These are phyloP conservation scores for Aleurites moluccanus DNA, from an alignment of 441 rosid species.

Conservation along the genomic window DNA sequence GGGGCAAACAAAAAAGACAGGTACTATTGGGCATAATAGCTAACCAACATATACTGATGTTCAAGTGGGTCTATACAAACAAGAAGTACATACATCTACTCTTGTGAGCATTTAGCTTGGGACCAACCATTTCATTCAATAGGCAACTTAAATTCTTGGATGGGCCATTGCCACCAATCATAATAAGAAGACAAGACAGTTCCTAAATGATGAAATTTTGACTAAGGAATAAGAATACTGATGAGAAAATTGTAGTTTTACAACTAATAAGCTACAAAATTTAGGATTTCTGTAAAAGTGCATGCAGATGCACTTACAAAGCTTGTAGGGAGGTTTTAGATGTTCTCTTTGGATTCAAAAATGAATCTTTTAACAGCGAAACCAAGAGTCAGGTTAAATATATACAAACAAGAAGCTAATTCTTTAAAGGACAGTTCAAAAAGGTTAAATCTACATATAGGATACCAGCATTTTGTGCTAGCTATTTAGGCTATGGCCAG, in stretches of 20 bases:
- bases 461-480: not conserved
- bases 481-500: not conserved
- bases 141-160: conserved; percentile 21
- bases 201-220: conserved; percentile 20
- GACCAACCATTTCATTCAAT: conserved; percentile 34
- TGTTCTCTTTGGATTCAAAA: not conserved
- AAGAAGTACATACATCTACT: conserved; percentile 32
- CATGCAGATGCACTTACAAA: not conserved
- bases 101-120: conserved; percentile 29
- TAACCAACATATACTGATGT: conserved; percentile 22
- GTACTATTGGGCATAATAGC: conserved; percentile 14
- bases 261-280: not conserved
- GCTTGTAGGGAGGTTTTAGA: not conserved
- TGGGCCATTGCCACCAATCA: conserved; percentile 31
- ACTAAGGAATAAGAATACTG: conserved; percentile 3
- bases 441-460: not conserved
- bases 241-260: not conserved
- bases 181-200: conserved; percentile 21
- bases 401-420: not conserved
- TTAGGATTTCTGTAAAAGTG: not conserved
- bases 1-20: conserved; percentile 15
- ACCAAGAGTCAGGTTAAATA: not conserved
- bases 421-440: not conserved
- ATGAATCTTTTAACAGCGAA: not conserved
- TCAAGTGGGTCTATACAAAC: conserved; percentile 32